A percentile compares a stretch with the other conserved stretches of the same genome.
These are phyloP conservation scores for Boletus sensibilis DNA, from an alignment of 768 basidiomycete species.

Conservation along the genomic window DNA sequence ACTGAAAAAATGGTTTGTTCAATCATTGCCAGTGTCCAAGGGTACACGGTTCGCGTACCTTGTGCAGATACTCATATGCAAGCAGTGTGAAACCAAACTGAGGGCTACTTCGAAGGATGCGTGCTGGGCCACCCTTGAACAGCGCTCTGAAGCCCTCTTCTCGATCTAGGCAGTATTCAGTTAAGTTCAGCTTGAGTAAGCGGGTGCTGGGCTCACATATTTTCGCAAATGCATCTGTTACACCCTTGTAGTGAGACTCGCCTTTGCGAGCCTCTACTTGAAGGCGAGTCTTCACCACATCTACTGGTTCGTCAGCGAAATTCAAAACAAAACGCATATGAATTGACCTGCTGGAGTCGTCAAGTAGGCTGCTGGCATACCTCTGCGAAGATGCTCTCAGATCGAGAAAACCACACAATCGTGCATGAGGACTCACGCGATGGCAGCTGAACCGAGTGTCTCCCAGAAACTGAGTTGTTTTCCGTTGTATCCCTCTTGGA, in stretches of 20 bases:
- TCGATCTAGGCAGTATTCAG: slow-evolving; percentile 46
- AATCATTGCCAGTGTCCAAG: not conserved
- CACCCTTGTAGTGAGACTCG: slow-evolving; percentile 87
- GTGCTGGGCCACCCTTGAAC: slow-evolving; percentile 90
- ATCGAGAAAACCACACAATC: slow-evolving; percentile 19
- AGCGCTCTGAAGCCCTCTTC: slow-evolving; percentile 89
- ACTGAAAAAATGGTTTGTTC: slow-evolving; percentile 19
- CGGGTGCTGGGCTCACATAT: slow-evolving; percentile 64
- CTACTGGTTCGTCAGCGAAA: slow-evolving; percentile 39
- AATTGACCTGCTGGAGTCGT: slow-evolving; percentile 82
- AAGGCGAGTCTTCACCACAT: slow-evolving; percentile 96
- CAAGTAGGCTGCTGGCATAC: slow-evolving; percentile 96
- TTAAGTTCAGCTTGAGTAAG: slow-evolving; percentile 10
- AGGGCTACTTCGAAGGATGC: slow-evolving; percentile 83
- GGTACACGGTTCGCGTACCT: slow-evolving; percentile 39
- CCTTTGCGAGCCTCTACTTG: slow-evolving; percentile 93
- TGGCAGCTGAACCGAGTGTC: slow-evolving; percentile 77
- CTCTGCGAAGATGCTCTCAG: slow-evolving; percentile 51
- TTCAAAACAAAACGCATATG: slow-evolving; percentile 6
- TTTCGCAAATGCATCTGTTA: slow-evolving; percentile 84
- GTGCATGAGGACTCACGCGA: slow-evolving; percentile 57
- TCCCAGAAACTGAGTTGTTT: slow-evolving; percentile 91
- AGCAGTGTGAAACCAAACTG: slow-evolving; percentile 95
- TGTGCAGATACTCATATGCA: slow-evolving; percentile 72
- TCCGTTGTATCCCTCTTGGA: slow-evolving; percentile 93